Evolutionary conservation across 2,329 filamentous ascomycete genomes (phyloP).

Genomic region (Fusarium cicatricum): DNA sequence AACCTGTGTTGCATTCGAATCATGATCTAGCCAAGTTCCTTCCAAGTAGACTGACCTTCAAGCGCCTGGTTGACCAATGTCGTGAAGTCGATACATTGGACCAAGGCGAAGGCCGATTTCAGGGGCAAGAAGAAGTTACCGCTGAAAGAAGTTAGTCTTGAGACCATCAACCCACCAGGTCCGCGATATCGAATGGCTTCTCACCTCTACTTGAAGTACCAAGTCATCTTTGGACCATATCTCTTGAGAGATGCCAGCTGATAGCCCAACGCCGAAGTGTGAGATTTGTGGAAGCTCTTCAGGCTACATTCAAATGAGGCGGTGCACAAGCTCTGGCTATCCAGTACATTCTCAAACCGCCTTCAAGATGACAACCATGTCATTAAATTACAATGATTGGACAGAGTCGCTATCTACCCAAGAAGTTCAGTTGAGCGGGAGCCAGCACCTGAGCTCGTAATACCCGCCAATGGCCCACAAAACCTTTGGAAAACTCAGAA

Average conservation of each 20-base stretch:
- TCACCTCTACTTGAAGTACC: constrained; percentile 49
- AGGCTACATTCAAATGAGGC: constrained; percentile 36
- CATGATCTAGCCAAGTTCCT: background rate
- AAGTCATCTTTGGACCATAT: constrained; percentile 45
- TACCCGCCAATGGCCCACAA: background rate
- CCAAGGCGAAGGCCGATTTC: constrained; percentile 32
- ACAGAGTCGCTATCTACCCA: constrained; percentile 32
- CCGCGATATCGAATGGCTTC: constrained; percentile 45
- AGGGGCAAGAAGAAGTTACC: constrained; percentile 45
- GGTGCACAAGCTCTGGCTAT: constrained; percentile 17
- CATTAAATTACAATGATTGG: constrained; percentile 32
- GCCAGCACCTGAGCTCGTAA: background rate
- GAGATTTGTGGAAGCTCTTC: constrained; percentile 38
- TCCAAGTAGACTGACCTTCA: no score
- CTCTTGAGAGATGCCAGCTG: constrained; percentile 48
- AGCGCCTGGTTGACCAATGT: constrained; percentile 13
- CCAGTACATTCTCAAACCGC: background rate
- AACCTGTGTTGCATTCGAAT: no score
- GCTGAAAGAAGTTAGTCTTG: constrained; percentile 39
- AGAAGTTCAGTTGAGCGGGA: background rate
- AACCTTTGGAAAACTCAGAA: background rate
- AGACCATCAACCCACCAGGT: constrained; percentile 40
- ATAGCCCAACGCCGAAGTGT: constrained; percentile 36
- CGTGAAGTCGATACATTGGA: constrained; percentile 6
- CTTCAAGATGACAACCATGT: background rate